Evolutionary conservation across 305 asterid species (phyloP).

Genomic region (Fraxinus xanthoxyloides): DNA sequence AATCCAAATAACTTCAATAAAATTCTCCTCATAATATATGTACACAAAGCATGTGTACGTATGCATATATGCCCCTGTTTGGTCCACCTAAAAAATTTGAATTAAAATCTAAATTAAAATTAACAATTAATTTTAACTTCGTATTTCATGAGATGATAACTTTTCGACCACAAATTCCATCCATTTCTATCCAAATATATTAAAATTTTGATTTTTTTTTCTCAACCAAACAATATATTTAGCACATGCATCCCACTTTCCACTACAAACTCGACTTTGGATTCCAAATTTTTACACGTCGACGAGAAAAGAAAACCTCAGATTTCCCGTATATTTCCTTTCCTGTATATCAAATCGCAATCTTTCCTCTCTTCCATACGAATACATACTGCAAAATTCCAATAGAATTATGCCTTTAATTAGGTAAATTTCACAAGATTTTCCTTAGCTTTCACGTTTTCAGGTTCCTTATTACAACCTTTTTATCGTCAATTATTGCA

Average conservation of each 20-base stretch:
- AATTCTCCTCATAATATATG: too few relatives aligned
- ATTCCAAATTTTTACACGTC: conserved; percentile 52
- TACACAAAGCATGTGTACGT: too few relatives aligned
- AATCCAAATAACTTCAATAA: too few relatives aligned
- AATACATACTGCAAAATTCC: conserved; percentile 37
- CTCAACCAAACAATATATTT: too few relatives aligned
- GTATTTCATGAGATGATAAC: too few relatives aligned
- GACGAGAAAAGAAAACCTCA: conserved; percentile 57
- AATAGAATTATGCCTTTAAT: conserved; percentile 41
- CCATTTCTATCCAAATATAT: too few relatives aligned
- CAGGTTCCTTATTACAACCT: conserved; percentile 1
- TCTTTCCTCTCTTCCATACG: conserved; percentile 31
- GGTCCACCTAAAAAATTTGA: too few relatives aligned
- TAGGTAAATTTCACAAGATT: neutral
- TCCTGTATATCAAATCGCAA: conserved; percentile 8
- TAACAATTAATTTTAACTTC: too few relatives aligned
- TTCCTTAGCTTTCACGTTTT: conserved; percentile 20
- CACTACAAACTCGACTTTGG: conserved; percentile 48
- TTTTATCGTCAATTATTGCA: neutral
- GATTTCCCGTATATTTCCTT: conserved; percentile 18
- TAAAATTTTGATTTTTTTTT: too few relatives aligned
- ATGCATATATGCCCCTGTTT: too few relatives aligned
- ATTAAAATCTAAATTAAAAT: too few relatives aligned
- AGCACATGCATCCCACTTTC: conserved; percentile 93
- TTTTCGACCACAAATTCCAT: too few relatives aligned